Conservation (phyloP, 2,329 filamentous ascomycete genomes). For the Pseudogymnoascus sp. region DNA sequence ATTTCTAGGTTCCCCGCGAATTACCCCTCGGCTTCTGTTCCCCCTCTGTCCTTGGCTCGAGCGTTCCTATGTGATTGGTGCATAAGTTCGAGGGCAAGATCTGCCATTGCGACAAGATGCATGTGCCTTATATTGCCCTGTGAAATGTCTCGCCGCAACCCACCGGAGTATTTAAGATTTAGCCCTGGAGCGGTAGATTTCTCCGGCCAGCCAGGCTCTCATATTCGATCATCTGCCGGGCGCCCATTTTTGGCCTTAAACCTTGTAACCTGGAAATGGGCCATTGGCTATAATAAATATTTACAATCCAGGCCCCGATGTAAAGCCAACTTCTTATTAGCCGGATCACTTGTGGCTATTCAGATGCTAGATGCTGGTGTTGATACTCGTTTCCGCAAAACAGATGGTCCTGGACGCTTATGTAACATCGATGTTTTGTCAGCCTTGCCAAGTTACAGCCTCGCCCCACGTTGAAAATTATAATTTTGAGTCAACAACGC, state of each 20-base stretch:
- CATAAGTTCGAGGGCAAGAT: neutral
- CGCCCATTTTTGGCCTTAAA: neutral
- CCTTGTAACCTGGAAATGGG: neutral
- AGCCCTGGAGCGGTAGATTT: neutral
- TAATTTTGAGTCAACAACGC: constrained; percentile 8
- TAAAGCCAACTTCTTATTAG: neutral
- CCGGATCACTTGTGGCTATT: neutral
- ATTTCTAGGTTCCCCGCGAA: constrained; percentile 6
- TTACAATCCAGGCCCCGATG: neutral
- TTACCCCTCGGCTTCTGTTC: neutral
- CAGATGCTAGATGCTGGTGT: neutral
- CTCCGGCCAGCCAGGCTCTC: neutral
- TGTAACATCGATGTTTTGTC: neutral
- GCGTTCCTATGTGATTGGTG: neutral
- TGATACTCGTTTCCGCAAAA: neutral
- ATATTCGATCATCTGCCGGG: neutral
- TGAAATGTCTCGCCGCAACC: neutral
- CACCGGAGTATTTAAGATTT: neutral
- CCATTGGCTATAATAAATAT: neutral
- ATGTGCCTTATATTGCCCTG: neutral
- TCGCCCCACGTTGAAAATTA: constrained; percentile 6
- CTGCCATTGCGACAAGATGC: neutral
- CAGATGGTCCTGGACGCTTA: neutral
- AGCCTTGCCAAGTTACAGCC: constrained; percentile 7
- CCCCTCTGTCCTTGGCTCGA: neutral